phyloP scores from a whole-genome alignment of 306 rosid genomes.

The Malus sieversii region DNA sequence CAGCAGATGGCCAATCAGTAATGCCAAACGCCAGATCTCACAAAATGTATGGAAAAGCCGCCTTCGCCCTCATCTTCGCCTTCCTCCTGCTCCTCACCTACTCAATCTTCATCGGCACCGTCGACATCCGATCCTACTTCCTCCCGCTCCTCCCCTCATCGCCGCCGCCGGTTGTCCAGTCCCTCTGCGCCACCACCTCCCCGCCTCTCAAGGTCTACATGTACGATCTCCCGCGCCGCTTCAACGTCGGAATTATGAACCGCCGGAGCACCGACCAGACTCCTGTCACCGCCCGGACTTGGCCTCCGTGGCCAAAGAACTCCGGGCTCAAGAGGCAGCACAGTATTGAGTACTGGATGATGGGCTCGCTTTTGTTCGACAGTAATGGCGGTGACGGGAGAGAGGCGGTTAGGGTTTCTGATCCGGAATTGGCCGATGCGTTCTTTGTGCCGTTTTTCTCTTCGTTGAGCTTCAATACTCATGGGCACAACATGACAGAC shows the following conservation, averaged over 20 bases:
- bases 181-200: slow-evolving; percentile 28
- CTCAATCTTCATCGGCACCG: slow-evolving; percentile 53
- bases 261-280: slow-evolving; percentile 38
- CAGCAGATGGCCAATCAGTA: neutral
- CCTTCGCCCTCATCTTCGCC: slow-evolving; percentile 38
- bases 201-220: slow-evolving; percentile 61
- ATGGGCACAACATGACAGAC: slow-evolving; percentile 85
- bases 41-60: slow-evolving; percentile 48
- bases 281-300: slow-evolving; percentile 48
- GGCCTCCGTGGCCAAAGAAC: slow-evolving; percentile 75
- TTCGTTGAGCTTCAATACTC: slow-evolving; percentile 81
- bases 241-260: slow-evolving; percentile 70
- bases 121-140: slow-evolving; percentile 68
- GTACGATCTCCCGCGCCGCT: slow-evolving; percentile 95
- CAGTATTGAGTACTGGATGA: slow-evolving; percentile 97
- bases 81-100: slow-evolving; percentile 47
- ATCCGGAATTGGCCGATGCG: slow-evolving; percentile 78
- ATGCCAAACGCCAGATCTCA: slow-evolving; percentile 4
- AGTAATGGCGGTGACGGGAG: slow-evolving; percentile 21
- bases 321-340: slow-evolving; percentile 85
- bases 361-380: slow-evolving; percentile 70
- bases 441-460: slow-evolving; percentile 92
- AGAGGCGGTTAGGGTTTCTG: slow-evolving; percentile 72
- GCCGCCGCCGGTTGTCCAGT: slow-evolving; percentile 15
- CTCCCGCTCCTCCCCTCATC: slow-evolving; percentile 35